Evolutionary conservation across 371 early-diverging fungal species (phyloP), one percentile per base, ranked within the genome.

Genomic region (Mortierella sp.): DNA sequence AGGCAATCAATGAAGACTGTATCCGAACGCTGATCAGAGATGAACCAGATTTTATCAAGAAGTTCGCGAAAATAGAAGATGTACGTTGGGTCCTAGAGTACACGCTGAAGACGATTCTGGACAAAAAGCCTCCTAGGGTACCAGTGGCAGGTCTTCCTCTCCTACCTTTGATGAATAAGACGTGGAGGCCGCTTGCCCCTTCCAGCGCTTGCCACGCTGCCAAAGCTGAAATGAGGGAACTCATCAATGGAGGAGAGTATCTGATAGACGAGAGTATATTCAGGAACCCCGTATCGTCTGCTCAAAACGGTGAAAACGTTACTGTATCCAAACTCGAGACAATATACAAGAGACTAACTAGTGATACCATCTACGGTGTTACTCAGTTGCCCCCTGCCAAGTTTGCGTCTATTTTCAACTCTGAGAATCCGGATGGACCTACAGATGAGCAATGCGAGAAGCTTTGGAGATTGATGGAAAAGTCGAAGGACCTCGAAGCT

Each of bases 41-140:
- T 0, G 66, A 70, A 1, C 70, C 70, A 0, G 28, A 10, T 2
- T 75, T 69, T 18, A 64, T 75, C n/a, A 37, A 49, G 18, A 28
- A 55, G 2, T 5, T 60, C 37, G 70, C 37, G 47, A 55, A 49
- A 1, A 0, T 2, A 1, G 47, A 58, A 5, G 64, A 37, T 26
- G 67, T 57, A 52, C 37, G 43, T 2, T 68, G 72, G 72, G 58
- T 77, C 6, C n/a, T 77, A 12, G 60, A 64, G 68, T 64, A 26
- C n/a, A 59, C 58, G 2, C 43, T 77, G 16, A 37, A 45, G 12
- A 57, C 52, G 0, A 2, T 70, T 1, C 8, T 71, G 18, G 28
- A 70, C 8, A 40, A 49, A 5, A 5, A 2, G 20, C 20, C 18
- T 3, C 16, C 52, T n/a, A 9, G 22, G 26, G 68, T 57, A 3